Evolutionary conservation across 441 rosid genomes (phyloP), one percentile per base, ranked within the genome.

Genomic region (Brassica balearica): DNA sequence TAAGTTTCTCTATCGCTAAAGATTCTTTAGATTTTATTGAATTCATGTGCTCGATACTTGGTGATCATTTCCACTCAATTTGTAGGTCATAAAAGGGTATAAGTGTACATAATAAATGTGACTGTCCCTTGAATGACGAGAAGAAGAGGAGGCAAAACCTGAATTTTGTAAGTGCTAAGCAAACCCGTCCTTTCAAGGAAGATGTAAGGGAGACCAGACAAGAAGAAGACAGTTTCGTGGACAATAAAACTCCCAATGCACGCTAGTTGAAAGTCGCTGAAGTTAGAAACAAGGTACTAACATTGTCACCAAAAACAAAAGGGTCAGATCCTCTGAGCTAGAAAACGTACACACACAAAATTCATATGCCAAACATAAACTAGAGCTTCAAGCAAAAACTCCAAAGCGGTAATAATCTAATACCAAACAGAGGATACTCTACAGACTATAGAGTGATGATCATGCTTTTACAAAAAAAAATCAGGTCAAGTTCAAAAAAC

Each of bases 141-240:
- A 77, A 73, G 55, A 20, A 12, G 65, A 76, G 36, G 34, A 56
- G 55, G 59, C 2, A 2, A 76, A 80, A 94, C 98, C 98, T 93
- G 97, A 79, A 93, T 93, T 83, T 92, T 93, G 88, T 89, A 90
- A 70, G 83, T 87, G 88, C 86, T 87, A 23, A 93, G 85, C 85
- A 88, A 83, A 78, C 96, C 96, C 8, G 89, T 89, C 83, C 98
- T 87, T 80, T 92, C 98, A 34, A 93, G 81, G 80, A 65, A 84
- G 70, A 93, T 87, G 82, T 84, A 93, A 77, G 98, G 98, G 81
- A 93, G 93, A 22, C 97, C 98, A 41, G 93, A 88, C 59, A 92
- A 84, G 88, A 93, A 93, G 76, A 91, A 93, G 48, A 92, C 86
- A 73, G 96, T 88, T 81, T 93, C 98, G 62, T 93, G 98, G 69